A percentile compares a stretch with the other conserved stretches of the same genome.
These are phyloP conservation scores for Amaranthus palmeri DNA, from an alignment of 148 eudicot genomes.

Conservation along the genomic window DNA sequence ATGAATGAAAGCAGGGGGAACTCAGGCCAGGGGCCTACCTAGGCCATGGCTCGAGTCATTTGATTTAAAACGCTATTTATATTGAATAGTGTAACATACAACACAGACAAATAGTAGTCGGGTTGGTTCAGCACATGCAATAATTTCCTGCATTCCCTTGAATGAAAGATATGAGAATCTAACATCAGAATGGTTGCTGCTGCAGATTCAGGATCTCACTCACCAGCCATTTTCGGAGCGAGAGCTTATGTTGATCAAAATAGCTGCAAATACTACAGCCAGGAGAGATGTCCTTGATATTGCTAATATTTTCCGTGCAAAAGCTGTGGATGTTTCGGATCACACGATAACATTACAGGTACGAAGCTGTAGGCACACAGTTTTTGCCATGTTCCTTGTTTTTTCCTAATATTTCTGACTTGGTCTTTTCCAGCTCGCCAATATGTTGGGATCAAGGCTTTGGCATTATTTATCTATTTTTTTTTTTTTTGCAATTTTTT, in stretches of 20 bases:
- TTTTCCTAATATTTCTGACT: slow-evolving; percentile 2
- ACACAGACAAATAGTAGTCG: neutral
- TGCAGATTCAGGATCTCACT: slow-evolving; percentile 75
- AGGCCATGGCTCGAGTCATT: too few relatives aligned
- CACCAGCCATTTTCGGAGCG: slow-evolving; percentile 89
- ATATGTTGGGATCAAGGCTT: too few relatives aligned
- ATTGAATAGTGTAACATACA: too few relatives aligned
- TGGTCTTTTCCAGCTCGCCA: slow-evolving; percentile 46
- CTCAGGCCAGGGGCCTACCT: too few relatives aligned
- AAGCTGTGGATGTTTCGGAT: slow-evolving; percentile 95
- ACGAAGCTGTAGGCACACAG: neutral
- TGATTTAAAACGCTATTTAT: too few relatives aligned
- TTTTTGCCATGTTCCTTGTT: too few relatives aligned
- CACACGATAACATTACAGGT: slow-evolving; percentile 93
- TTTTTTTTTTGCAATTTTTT: too few relatives aligned
- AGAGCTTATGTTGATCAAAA: slow-evolving; percentile 88
- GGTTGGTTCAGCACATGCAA: neutral
- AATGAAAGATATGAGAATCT: neutral
- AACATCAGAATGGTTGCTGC: slow-evolving; percentile 15
- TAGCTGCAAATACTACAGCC: slow-evolving; percentile 78
- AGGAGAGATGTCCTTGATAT: slow-evolving; percentile 91
- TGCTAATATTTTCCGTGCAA: slow-evolving; percentile 87
- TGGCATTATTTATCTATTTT: too few relatives aligned
- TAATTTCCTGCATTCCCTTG: neutral
- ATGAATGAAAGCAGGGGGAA: too few relatives aligned